Base-by-base conservation (phyloP, 1,284 basidiomycete species). In the Takashimella tepidaria region DNA sequence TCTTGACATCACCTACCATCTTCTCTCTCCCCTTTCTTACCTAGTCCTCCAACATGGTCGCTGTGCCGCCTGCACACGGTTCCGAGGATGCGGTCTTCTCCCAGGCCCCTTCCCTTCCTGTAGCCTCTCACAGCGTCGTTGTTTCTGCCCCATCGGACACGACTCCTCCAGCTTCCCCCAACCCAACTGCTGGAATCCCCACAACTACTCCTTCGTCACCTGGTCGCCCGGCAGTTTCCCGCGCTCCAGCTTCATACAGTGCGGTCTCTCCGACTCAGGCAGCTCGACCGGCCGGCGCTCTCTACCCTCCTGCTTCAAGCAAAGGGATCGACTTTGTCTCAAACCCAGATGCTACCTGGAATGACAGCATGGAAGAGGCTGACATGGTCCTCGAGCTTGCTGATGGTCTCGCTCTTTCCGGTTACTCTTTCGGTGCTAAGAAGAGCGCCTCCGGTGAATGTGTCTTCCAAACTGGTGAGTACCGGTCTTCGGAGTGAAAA, bases 401-500 rank as follows among this genome's bases (percentile, higher is more conserved):
- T 49, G 95, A 98, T 76, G 95, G 95, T 12, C 84, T 89, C 56
- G 86, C 89, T 1, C 90, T 86, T 68, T 81, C 86, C 53, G 96
- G 96, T 47, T 86, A 90, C 72, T 91, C 88, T 72, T 98, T 99
- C 71, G 96, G 96, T 67, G 92, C 92, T 3, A 81, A 89, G 66
- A 95, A 92, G 79, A 93, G 89, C 74, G 81, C 97, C 49, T 83
- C 92, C 20, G 96, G 96, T 66, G 96, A 99, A 83, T 98, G 95
- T 75, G 96, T 99, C 71, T 99, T 99, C 80, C 95, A 98, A 80
- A 99, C 96, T 51, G 95, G 95, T 96, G 70, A 76, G 87, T 75
- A 13, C 21, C 21, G 42, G 22, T 20, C 21, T 25, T 23, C 31
- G 31, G 16, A 16, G 16, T 16, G 31, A 37, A 37, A 37, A 37